Evolutionary conservation across 768 basidiomycete species (phyloP), one percentile per base, ranked within the genome.

Genomic region (Suillus hirtellus): DNA sequence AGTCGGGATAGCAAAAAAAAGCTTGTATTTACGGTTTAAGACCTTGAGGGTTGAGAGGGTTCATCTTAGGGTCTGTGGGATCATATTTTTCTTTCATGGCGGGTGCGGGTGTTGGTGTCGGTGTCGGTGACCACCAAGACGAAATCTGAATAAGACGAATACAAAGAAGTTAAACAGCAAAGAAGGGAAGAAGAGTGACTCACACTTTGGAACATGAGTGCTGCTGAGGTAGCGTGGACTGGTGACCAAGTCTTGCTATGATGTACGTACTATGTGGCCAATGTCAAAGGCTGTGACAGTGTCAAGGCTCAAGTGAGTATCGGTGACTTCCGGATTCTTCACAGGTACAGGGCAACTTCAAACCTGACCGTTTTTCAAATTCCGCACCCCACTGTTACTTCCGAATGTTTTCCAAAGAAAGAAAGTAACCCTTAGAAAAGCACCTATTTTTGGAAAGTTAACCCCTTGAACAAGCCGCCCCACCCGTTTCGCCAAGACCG

Each of bases 1-100:
- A 15, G 27, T 1, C 0, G 5, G 21, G 21, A 1, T 4, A 10
- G 42, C 35, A 37, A 38, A 10, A 21, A 34, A 55, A 40, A 40
- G 19, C 24, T 24, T 10, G 17, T 15, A 80, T 93, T 64, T 74
- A 97, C 96, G 96, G 92, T 75, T 99, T 99, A 60, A 97, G 77
- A n/a, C 95, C 95, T 70, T 95, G 71, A 0, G 96, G 96, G 74
- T 99, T 99, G 62, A 96, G 76, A 10, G 93, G 95, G 73, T 97
- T 97, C 80, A 84, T 78, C 71, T 86, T 88, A 10, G 90, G 90
- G 71, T 92, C 82, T 17, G 89, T 89, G 1, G 89, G 87, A 76
- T 92, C 87, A 65, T 80, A 91, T 44, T 83, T 80, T 62, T 81
- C 80, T 66, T 73, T 66, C 42, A 69, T 61, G 14, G 68, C 46